Evolutionary conservation across 1,139 yeast genomes (phyloP), one percentile per base, ranked within the genome.

Genomic region (Meyerozyma carpophila): DNA sequence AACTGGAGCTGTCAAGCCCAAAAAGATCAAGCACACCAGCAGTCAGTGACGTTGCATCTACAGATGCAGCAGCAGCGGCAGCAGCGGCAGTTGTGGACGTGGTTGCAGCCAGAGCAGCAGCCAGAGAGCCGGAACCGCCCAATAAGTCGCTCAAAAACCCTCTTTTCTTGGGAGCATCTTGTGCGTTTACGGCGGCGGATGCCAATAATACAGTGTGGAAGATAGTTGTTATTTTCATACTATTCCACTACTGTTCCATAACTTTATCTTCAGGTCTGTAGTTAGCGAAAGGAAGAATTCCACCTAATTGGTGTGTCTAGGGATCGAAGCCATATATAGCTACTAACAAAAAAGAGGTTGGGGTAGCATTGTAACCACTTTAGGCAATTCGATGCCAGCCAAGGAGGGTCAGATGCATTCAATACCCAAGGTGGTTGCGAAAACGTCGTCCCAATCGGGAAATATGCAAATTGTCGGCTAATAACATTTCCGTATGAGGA

Each of bases 151-250:
- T 53, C 14, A 61, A 51, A 45, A 56, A 47, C 7, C 54, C 50
- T 43, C 54, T 52, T 47, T 46, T 50, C 10, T 39, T 46, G 25
- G 37, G 21, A 26, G 43, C 32, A 14, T 44, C 52, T 37, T 51
- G 52, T 40, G 58, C 59, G 37, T 45, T 41, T 28, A 53, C 59
- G 37, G 53, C 51, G 42, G 56, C 58, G 32, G 57, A 48, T 18
- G 54, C 49, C 45, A 55, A 50, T 47, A 55, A 51, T 39, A 54
- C 55, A 37, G 58, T 50, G 46, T 49, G 51, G 48, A 57, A 50
- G 44, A 57, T 50, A 41, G 54, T 47, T 32, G 53, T 47, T 49
- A 54, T 47, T 55, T 52, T 57, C 60, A 56, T 56, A 37, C 42
- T 42, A 26, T 29, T 27, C 43, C 43, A 41, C 46, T 44, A 36